These are phyloP conservation scores for Phialemoniopsis sp. DNA, from an alignment of 2,329 filamentous ascomycete species.

Conservation along the genomic window DNA sequence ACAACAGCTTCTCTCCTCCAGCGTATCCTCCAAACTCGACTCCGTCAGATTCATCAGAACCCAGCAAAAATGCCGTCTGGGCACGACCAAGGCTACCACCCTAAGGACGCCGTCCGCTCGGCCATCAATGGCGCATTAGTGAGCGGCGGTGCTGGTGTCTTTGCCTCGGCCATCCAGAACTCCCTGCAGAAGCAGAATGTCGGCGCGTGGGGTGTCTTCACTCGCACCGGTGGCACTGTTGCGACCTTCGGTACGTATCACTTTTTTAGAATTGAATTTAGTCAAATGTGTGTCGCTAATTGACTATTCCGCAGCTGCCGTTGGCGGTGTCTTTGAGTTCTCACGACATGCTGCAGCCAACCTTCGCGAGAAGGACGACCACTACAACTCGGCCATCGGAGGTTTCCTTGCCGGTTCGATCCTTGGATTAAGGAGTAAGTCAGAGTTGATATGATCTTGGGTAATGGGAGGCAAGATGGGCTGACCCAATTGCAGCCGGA, in stretches of 20 bases:
- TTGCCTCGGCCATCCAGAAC: conserved; percentile 65
- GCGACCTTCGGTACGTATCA: conserved; percentile 55
- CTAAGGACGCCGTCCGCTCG: conserved; percentile 53
- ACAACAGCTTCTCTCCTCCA: too few relatives aligned
- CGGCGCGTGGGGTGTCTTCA: conserved; percentile 76
- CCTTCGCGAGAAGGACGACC: conserved; percentile 78
- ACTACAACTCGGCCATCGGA: conserved; percentile 68
- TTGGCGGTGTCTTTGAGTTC: conserved; percentile 76
- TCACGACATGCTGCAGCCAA: conserved; percentile 74
- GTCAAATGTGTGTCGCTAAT: not conserved
- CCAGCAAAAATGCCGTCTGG: conserved; percentile 21
- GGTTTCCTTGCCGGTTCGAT: conserved; percentile 73
- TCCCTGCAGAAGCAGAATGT: conserved; percentile 79
- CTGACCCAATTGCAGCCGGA: conserved; percentile 37
- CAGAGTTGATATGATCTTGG: too few relatives aligned
- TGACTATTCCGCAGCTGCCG: conserved; percentile 50
- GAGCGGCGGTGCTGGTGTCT: conserved; percentile 55
- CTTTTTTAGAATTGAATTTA: not conserved
- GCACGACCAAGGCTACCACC: conserved; percentile 24
- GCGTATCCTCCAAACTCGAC: too few relatives aligned
- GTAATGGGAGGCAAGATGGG: conserved; percentile 1
- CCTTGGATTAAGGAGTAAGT: conserved; percentile 71
- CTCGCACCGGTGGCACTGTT: conserved; percentile 70
- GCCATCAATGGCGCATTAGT: conserved; percentile 51
- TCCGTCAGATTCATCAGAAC: too few relatives aligned